phyloP scores from a whole-genome alignment of 805 yeast genomes.

The Candida gorgasii region DNA sequence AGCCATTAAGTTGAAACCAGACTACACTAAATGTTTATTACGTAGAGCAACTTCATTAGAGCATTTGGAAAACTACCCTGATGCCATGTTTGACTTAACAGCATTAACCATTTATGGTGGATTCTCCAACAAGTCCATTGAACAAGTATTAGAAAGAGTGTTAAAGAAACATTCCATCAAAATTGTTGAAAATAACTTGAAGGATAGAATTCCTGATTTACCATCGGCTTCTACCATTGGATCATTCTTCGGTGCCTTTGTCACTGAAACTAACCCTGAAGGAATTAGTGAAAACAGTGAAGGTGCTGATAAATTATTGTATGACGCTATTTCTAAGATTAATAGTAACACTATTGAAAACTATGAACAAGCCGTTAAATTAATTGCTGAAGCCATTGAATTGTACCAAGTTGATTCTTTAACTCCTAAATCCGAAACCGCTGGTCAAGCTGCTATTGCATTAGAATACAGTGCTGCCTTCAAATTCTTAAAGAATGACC shows the following conservation, averaged over 20 bases:
- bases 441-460: conserved; percentile 61
- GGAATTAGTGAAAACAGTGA: conserved; percentile 51
- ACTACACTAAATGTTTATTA: conserved; percentile 84
- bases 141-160: conserved; percentile 82
- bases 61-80: conserved; percentile 70
- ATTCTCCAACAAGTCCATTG: conserved; percentile 73
- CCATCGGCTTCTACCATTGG: conserved; percentile 84
- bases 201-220: conserved; percentile 52
- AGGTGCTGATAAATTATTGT: conserved; percentile 64
- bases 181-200: conserved; percentile 62
- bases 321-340: conserved; percentile 62
- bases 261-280: conserved; percentile 52
- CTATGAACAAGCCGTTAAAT: conserved; percentile 61
- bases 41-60: conserved; percentile 95
- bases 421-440: conserved; percentile 35
- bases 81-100: conserved; percentile 89
- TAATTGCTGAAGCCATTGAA: conserved; percentile 58
- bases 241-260: conserved; percentile 88
- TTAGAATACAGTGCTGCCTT: conserved; percentile 83
- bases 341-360: conserved; percentile 53
- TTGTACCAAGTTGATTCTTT: conserved; percentile 40
- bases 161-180: conserved; percentile 77
- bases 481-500: conserved; percentile 76
- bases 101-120: conserved; percentile 86
- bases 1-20: conserved; percentile 85